Evolutionary conservation across 148 eudicot genomes (phyloP).

Genomic region (Camellia granthamiana): DNA sequence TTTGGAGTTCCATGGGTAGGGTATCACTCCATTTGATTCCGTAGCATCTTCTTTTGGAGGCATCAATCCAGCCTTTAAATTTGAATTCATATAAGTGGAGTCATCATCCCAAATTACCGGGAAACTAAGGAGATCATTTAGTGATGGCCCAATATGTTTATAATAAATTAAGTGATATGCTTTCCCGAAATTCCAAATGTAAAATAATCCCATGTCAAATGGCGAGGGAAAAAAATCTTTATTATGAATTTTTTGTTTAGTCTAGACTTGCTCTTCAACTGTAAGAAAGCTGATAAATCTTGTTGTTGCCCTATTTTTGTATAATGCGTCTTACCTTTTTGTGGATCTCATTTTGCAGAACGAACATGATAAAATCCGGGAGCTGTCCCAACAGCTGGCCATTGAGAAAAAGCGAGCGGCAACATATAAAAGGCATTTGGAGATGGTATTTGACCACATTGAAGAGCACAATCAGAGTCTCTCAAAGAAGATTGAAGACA

Average conservation of each 20-base stretch:
- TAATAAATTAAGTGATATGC: not conserved
- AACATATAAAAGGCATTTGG: constrained; percentile 83
- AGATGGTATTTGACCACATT: constrained; percentile 81
- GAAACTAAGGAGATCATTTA: too few species aligned
- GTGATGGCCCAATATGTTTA: not conserved
- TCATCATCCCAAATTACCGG: too few species aligned
- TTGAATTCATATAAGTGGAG: too few species aligned
- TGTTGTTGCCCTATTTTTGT: not conserved
- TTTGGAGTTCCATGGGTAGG: too few species aligned
- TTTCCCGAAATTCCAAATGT: not conserved
- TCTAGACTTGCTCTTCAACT: not conserved
- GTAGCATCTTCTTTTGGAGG: too few species aligned
- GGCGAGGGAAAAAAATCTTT: not conserved
- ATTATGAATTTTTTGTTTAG: not conserved
- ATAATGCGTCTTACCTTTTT: not conserved
- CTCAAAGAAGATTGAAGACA: constrained; percentile 64
- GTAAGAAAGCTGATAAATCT: not conserved
- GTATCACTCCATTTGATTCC: too few species aligned
- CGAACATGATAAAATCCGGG: constrained; percentile 87
- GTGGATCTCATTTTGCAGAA: constrained; percentile 42
- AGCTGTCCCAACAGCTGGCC: constrained; percentile 83
- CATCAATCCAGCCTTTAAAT: too few species aligned
- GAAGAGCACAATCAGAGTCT: constrained; percentile 82
- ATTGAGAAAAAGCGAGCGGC: constrained; percentile 79
- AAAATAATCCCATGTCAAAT: not conserved